phyloP scores from a whole-genome alignment of 139 green algal species.

The Chlamydomonas sp. region DNA sequence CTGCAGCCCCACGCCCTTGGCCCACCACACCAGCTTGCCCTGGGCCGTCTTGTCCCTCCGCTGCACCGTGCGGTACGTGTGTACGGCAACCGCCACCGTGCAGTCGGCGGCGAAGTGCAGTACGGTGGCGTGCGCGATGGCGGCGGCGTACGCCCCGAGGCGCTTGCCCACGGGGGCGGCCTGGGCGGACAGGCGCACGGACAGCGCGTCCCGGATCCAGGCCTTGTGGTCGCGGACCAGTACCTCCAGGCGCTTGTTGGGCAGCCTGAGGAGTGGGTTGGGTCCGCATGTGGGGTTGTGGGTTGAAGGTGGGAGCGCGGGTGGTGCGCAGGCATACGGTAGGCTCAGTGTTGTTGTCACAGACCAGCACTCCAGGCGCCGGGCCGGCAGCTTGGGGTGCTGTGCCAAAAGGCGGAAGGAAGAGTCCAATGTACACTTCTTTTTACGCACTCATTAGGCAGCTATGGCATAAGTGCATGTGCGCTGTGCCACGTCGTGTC shows the following conservation, averaged over 20 bases:
- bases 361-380: too few relatives aligned
- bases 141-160: conserved; percentile 10
- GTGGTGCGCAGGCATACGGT: too few relatives aligned
- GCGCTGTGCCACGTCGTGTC: too few relatives aligned
- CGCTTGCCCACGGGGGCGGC: background rate
- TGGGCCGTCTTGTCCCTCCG: background rate
- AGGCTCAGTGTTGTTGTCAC: too few relatives aligned
- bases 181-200: background rate
- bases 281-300: background rate
- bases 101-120: conserved; percentile 39
- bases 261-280: background rate
- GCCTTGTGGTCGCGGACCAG: conserved; percentile 39
- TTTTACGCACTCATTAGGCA: too few relatives aligned
- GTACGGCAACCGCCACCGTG: conserved; percentile 22
- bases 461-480: too few relatives aligned
- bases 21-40: background rate
- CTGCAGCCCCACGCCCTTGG: conserved; percentile 4
- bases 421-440: too few relatives aligned
- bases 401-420: too few relatives aligned
- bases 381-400: too few relatives aligned
- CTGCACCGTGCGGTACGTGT: background rate
- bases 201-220: conserved; percentile 46
- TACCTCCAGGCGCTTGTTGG: background rate
- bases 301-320: background rate
- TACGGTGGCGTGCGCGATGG: conserved; percentile 23